Conservation (phyloP, 2,329 filamentous ascomycete species). For the Pseudogymnoascus sp. region DNA sequence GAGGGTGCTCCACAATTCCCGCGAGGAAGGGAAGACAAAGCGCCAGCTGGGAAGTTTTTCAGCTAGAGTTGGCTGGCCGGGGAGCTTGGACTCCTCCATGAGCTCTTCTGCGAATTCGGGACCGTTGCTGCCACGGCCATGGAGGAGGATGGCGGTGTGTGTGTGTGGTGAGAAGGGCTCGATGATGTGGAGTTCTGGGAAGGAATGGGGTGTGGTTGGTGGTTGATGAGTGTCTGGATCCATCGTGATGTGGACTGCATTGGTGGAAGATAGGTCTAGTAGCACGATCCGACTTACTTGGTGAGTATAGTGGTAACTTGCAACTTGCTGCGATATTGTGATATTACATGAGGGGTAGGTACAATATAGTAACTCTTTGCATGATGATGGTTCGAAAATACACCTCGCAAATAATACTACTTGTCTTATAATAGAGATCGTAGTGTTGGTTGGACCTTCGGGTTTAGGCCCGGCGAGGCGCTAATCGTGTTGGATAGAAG, state of each 20-base stretch:
- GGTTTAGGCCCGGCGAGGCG: too few species aligned
- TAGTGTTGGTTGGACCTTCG: too few species aligned
- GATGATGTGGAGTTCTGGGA: constrained; percentile 18
- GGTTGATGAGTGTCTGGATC: not conserved
- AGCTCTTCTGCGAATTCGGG: constrained; percentile 31
- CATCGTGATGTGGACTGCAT: not conserved
- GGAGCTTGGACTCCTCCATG: constrained; percentile 20
- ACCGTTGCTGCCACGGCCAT: constrained; percentile 35
- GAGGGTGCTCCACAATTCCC: constrained; percentile 36
- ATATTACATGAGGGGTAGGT: not conserved
- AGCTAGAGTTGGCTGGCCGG: constrained; percentile 21
- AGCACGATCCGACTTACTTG: not conserved
- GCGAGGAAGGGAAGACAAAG: constrained; percentile 47
- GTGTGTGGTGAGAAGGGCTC: constrained; percentile 23
- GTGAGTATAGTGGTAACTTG: not conserved
- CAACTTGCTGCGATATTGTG: not conserved
- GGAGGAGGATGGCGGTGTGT: constrained; percentile 36
- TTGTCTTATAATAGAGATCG: too few species aligned
- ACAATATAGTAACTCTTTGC: not conserved
- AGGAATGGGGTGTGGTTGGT: not conserved
- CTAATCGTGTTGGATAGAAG: not conserved
- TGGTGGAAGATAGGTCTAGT: not conserved
- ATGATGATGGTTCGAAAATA: too few species aligned
- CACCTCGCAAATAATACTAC: too few species aligned
- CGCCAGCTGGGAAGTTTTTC: constrained; percentile 35